These are phyloP conservation scores for Aureobasidium vineae DNA, from an alignment of 2,329 filamentous ascomycete species.

Conservation along the genomic window DNA sequence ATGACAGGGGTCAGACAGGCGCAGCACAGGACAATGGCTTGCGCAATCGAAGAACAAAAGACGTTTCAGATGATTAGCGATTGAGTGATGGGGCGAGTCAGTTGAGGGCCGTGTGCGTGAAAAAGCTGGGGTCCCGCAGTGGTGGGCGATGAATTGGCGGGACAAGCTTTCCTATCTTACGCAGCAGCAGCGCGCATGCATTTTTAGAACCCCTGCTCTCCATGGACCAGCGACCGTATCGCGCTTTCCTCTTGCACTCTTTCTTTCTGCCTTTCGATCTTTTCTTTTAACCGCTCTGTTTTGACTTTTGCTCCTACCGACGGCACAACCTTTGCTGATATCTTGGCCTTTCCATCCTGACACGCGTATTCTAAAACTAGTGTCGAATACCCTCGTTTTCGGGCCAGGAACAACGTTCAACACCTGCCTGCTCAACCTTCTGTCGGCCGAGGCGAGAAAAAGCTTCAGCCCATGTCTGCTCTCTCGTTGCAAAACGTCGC, in stretches of 20 bases:
- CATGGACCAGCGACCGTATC: not conserved
- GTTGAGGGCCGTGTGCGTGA: conserved; percentile 5
- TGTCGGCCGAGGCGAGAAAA: not conserved
- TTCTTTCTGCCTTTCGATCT: not conserved
- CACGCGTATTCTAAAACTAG: conserved; percentile 21
- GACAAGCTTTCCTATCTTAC: conserved; percentile 25
- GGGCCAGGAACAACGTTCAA: not conserved
- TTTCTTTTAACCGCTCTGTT: not conserved
- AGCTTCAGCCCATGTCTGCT: conserved; percentile 1
- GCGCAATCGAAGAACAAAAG: conserved; percentile 14
- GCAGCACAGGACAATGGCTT: conserved; percentile 20
- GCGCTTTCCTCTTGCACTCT: not conserved
- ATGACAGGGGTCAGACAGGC: conserved; percentile 11
- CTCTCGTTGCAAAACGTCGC: not conserved
- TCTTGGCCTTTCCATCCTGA: conserved; percentile 2
- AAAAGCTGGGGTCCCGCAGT: not conserved
- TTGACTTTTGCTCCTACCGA: not conserved
- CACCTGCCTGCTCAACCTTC: conserved; percentile 9
- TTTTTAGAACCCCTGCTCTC: conserved; percentile 20
- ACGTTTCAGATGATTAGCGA: conserved; percentile 2
- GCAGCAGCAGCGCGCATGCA: conserved; percentile 12
- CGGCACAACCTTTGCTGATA: not conserved
- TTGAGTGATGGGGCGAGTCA: not conserved
- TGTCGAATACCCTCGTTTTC: conserved; percentile 20
- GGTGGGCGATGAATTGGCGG: conserved; percentile 1